Evolutionary conservation across 2,329 filamentous ascomycete species (phyloP).

Genomic region (Hypoxylon sp.): DNA sequence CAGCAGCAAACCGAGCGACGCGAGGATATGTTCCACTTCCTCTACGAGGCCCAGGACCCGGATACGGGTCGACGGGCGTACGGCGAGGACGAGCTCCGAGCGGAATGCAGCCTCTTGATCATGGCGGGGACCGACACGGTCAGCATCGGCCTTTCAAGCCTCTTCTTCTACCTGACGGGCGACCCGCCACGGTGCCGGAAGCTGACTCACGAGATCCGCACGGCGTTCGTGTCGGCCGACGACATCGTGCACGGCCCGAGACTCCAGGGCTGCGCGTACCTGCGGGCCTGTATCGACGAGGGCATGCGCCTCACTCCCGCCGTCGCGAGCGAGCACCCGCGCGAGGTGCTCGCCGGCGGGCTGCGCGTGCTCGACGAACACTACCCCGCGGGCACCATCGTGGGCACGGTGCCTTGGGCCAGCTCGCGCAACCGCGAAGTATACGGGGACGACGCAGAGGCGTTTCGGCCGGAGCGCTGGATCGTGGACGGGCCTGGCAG

Average conservation of each 20-base stretch:
- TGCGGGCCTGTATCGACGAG: slow-evolving; percentile 50
- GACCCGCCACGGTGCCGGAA: slow-evolving; percentile 32
- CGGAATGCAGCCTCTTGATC: slow-evolving; percentile 45
- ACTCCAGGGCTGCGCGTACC: slow-evolving; percentile 44
- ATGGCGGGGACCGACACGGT: slow-evolving; percentile 49
- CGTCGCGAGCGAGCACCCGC: slow-evolving; percentile 38
- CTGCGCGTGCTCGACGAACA: slow-evolving; percentile 39
- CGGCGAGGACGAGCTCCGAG: slow-evolving; percentile 34
- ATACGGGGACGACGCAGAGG: slow-evolving; percentile 34
- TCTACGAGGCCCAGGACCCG: slow-evolving; percentile 42
- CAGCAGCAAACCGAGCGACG: slow-evolving; percentile 41
- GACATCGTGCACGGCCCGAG: slow-evolving; percentile 45
- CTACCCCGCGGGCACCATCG: slow-evolving; percentile 46
- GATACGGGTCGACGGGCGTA: slow-evolving; percentile 39
- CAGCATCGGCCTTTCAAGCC: slow-evolving; percentile 33
- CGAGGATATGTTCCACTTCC: slow-evolving; percentile 48
- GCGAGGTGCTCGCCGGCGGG: slow-evolving; percentile 47
- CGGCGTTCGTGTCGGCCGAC: slow-evolving; percentile 34
- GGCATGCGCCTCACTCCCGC: slow-evolving; percentile 47
- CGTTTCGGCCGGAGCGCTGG: slow-evolving; percentile 50
- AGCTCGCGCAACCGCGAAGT: slow-evolving; percentile 30
- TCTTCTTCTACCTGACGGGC: slow-evolving; percentile 48
- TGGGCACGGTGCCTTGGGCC: slow-evolving; percentile 41
- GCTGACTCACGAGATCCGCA: slow-evolving; percentile 39
- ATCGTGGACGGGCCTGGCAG: slow-evolving; percentile 33